phyloP scores from a whole-genome alignment of 805 yeast genomes.

The Kuraishia floccosa region DNA sequence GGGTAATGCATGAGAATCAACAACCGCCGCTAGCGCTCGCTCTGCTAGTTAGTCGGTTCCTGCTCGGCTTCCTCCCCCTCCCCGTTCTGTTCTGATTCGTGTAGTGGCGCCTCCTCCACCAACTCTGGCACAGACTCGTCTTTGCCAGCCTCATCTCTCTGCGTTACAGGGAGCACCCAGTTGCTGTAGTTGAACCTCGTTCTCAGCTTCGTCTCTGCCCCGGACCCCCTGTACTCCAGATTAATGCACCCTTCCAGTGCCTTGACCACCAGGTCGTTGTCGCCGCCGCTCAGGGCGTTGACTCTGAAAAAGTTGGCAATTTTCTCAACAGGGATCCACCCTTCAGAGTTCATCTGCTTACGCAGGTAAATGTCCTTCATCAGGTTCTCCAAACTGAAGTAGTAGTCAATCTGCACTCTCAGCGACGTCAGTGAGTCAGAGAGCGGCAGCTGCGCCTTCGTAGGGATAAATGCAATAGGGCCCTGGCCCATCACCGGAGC shows the following conservation, averaged over 20 bases:
- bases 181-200: slow-evolving; percentile 43
- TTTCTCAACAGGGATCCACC: slow-evolving; percentile 54
- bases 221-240: slow-evolving; percentile 24
- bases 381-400: slow-evolving; percentile 80
- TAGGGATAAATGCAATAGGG: too few species aligned
- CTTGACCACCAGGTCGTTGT: slow-evolving; percentile 36
- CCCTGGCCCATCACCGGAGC: not conserved
- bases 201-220: slow-evolving; percentile 46
- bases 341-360: slow-evolving; percentile 67
- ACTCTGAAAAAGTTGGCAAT: slow-evolving; percentile 71
- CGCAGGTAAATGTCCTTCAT: slow-evolving; percentile 77
- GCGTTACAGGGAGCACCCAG: slow-evolving; percentile 56
- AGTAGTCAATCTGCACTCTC: slow-evolving; percentile 71
- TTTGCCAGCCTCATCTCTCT: slow-evolving; percentile 32
- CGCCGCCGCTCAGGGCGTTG: slow-evolving; percentile 50
- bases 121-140: slow-evolving; percentile 21
- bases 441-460: slow-evolving; percentile 7
- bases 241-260: slow-evolving; percentile 43
- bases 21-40: too few species aligned
- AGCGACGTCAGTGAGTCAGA: slow-evolving; percentile 10
- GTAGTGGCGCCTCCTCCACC: slow-evolving; percentile 3
- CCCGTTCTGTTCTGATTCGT: too few species aligned
- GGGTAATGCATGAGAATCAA: too few species aligned
- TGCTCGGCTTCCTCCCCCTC: too few species aligned
- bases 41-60: too few species aligned